Evolutionary conservation across 2,329 filamentous ascomycete species (phyloP), one percentile per base, ranked within the genome.

Genomic region (Trichoderma sp.): DNA sequence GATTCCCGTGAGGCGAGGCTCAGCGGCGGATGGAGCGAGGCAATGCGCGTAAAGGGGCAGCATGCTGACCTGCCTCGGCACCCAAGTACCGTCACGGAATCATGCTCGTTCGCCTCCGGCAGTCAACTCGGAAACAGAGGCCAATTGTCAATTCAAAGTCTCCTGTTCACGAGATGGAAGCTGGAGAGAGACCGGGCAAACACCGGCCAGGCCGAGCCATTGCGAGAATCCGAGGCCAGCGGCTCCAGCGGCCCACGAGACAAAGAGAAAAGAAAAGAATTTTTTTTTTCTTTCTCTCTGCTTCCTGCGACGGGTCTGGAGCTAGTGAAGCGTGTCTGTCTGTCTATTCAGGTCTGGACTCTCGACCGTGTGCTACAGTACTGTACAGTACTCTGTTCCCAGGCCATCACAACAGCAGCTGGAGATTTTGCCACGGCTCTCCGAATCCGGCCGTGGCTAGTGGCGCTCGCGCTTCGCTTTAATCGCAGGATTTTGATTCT

Each of bases 401-500:
- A 46, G n/a, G 32, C 16, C 32, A 24, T 51, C 39, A n/a, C 49
- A 64, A 14, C 26, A 43, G 34, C 46, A 10, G 16, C 24, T 54
- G 37, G 54, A 46, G 63, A 30, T 51, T n/a, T 66, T 51, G 54
- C 52, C 54, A 66, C 52, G 34, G 5, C 28, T 5, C 63, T 66
- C 63, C 63, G 63, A 66, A 51, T 37, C 54, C 63, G 63, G 63
- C 52, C 60, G 32, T 64, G 32, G 16, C 18, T 32, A 51, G 52
- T 59, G 52, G 52, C 54, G 21, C 54, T 66, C 63, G 63, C 54
- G 52, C 39, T 59, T 66, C 63, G 63, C 63, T 59, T 66, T 54
- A 28, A 59, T 30, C 21, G 63, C 28, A 56, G 11, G 39, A 51
- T 58, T 32, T 39, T 52, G 54, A 49, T n/a, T 11, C 18, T 34